A percentile compares a stretch with the other conserved stretches of the same genome.
These are phyloP conservation scores for Cicer yamashitae DNA, from an alignment of 306 rosid genomes.

Conservation along the genomic window DNA sequence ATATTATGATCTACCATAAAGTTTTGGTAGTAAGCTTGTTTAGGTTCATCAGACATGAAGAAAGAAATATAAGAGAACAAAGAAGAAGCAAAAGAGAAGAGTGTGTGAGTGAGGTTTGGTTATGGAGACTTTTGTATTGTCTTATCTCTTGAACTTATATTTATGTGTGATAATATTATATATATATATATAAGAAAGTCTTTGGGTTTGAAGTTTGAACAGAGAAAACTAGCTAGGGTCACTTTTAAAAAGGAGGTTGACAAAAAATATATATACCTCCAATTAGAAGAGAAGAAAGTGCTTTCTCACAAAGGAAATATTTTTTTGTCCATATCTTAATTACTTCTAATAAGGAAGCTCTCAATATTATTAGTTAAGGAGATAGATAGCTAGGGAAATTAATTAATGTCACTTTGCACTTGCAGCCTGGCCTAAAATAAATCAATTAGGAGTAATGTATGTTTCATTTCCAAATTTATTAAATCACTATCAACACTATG, in stretches of 20 bases:
- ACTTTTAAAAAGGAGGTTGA: conserved; percentile 79
- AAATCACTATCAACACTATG: not conserved
- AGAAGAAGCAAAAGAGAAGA: not conserved
- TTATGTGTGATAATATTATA: conserved; percentile 35
- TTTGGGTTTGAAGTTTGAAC: conserved; percentile 85
- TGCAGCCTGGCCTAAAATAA: conserved; percentile 36
- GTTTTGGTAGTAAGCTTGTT: conserved; percentile 56
- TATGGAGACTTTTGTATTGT: conserved; percentile 43
- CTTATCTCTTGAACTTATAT: conserved; percentile 43
- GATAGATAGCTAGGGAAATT: conserved; percentile 33
- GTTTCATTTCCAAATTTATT: conserved; percentile 25
- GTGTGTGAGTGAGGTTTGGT: conserved; percentile 35
- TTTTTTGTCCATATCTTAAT: conserved; percentile 44
- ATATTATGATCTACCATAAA: conserved; percentile 49
- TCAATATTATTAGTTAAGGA: conserved; percentile 50
- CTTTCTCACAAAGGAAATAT: conserved; percentile 69
- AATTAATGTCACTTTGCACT: conserved; percentile 24
- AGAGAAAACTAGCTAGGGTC: conserved; percentile 47
- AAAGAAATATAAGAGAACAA: conserved; percentile 21
- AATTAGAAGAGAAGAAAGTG: conserved; percentile 66
- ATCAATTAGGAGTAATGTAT: not conserved
- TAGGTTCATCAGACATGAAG: conserved; percentile 74
- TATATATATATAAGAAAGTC: conserved; percentile 51
- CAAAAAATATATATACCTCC: conserved; percentile 60
- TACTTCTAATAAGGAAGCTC: conserved; percentile 58